Conservation (phyloP, 1,139 yeast genomes). For the Keqinozyma sinolaborantium region DNA sequence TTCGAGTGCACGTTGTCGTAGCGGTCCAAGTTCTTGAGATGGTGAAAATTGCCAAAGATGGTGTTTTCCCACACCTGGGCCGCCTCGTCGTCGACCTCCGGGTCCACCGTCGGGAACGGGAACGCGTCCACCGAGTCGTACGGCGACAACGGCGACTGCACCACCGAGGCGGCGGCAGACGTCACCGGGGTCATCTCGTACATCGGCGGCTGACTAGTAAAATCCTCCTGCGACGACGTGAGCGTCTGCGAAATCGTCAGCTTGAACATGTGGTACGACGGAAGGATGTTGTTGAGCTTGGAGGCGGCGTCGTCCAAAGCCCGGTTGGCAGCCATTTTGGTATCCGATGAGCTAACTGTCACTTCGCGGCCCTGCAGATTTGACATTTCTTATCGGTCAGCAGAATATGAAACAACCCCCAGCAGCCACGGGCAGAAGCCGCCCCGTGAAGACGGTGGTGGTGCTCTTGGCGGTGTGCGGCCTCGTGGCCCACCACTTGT, state of each 20-base stretch:
- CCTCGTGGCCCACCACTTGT: background rate
- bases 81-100: constrained; percentile 20
- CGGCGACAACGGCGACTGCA: constrained; percentile 17
- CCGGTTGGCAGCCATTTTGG: too few species aligned
- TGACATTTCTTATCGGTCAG: too few species aligned
- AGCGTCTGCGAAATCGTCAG: constrained; percentile 39
- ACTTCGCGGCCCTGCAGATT: too few species aligned
- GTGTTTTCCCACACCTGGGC: constrained; percentile 41
- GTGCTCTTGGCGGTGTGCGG: background rate
- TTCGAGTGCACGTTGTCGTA: constrained; percentile 22
- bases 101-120: constrained; percentile 13
- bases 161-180: constrained; percentile 16
- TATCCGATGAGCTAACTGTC: too few species aligned
- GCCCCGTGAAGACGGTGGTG: too few species aligned
- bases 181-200: constrained; percentile 37
- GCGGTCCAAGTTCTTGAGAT: constrained; percentile 31
- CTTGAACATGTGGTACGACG: constrained; percentile 47
- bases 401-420: too few species aligned
- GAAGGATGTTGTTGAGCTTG: constrained; percentile 34
- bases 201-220: constrained; percentile 39
- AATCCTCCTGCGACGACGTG: constrained; percentile 39
- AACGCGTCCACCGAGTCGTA: constrained; percentile 5
- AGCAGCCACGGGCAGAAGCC: too few species aligned
- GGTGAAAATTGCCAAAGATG: constrained; percentile 41
- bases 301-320: background rate